phyloP scores from a whole-genome alignment of 345 rosid species.

The Salix brachista region DNA sequence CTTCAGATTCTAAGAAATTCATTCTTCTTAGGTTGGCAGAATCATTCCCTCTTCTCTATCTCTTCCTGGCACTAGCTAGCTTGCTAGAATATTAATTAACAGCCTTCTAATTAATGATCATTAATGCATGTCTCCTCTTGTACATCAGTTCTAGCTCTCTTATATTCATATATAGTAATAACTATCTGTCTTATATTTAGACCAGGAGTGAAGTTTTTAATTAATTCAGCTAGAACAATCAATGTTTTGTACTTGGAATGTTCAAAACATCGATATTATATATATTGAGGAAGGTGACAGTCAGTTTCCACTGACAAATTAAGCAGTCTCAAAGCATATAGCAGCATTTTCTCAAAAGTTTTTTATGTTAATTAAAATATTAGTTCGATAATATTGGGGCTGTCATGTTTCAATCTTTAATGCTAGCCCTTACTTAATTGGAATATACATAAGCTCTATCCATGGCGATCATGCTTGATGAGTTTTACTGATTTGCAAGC shows the following conservation, averaged over 20 bases:
- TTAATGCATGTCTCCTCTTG: background rate
- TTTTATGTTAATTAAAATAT: background rate
- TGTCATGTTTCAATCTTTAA: background rate
- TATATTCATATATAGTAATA: background rate
- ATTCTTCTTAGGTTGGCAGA: constrained; percentile 80
- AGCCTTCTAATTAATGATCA: background rate
- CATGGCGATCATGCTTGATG: too few species aligned
- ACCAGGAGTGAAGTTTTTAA: background rate
- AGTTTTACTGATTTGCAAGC: background rate
- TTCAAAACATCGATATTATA: background rate
- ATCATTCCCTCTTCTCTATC: constrained; percentile 78
- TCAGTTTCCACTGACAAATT: background rate
- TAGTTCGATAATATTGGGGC: background rate
- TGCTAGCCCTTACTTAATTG: background rate
- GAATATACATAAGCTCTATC: background rate
- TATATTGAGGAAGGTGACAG: background rate
- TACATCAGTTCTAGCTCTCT: background rate
- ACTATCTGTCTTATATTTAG: background rate
- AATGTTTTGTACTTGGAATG: background rate
- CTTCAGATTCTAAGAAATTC: constrained; percentile 60
- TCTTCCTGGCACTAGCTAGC: constrained; percentile 73
- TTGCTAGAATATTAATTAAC: background rate
- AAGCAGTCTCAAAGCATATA: background rate
- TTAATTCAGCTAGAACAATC: background rate
- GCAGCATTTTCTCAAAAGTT: background rate